Evolutionary conservation across 768 basidiomycete genomes (phyloP), one percentile per base, ranked within the genome.

Genomic region (Rhodotorula taiwanensis): DNA sequence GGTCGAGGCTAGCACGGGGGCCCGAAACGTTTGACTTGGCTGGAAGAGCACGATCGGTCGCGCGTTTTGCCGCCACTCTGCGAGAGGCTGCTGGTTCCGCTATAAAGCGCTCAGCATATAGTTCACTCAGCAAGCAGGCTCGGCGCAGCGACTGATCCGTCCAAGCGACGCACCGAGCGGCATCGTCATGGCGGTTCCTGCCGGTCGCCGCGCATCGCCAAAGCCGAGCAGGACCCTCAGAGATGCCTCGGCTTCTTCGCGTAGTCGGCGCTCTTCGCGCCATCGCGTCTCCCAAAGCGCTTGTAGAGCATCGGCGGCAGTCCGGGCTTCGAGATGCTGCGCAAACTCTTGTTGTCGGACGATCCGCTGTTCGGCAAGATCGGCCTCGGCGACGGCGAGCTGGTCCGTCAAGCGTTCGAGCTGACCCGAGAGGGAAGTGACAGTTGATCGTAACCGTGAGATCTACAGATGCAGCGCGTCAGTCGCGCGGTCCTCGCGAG

Each of bases 231-330:
- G 5, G 9, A 2, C 14, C 21, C 14, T 18, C 5, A 59, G 27
- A 13, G 20, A 11, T 9, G 34, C 31, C 43, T 64, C 53, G 6
- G 42, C 56, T 16, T 67, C 60, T 23, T 62, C 66, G 39, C 60
- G 45, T 39, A 8, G 4, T 23, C 60, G 21, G 18, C 54, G 18
- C 23, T 67, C 66, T 28, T 67, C 60, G 11, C 60, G 21, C 53
- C 53, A 67, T 16, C 66, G 48, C 3, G 33, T 57, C 27, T 67
- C 57, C 66, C 66, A 67, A 1, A 67, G 60, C 0, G 20, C 28
- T 10, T 53, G 55, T 4, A 67, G 44, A 8, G 66, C 56, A 18
- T 21, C 27, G 3, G 55, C 5, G 0, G 47, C 53, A 2, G 15
- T 21, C 6, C 21, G 33, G 21, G 55, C 57, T 8, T 67, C 49